These are phyloP conservation scores for Stagonosporopsis cucurbitacearum DNA, from an alignment of 2,329 filamentous ascomycete species.

Conservation along the genomic window DNA sequence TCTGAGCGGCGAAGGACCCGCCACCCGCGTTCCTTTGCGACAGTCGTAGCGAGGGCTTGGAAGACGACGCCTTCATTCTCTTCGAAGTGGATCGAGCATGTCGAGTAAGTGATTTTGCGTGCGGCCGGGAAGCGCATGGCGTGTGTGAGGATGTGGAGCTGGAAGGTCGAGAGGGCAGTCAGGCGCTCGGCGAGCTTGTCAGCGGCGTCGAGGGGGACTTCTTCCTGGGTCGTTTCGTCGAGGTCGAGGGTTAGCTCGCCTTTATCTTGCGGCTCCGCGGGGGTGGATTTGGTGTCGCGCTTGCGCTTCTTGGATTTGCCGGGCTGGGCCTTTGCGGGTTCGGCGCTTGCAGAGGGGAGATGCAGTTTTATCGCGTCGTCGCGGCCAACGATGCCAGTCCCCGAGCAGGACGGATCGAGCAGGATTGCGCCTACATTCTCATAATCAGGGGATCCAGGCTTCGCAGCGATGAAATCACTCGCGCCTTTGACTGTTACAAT, in stretches of 20 bases:
- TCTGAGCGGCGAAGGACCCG: constrained; percentile 72
- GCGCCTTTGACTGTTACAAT: constrained; percentile 73
- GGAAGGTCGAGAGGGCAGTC: constrained; percentile 77
- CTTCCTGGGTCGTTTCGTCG: constrained; percentile 47
- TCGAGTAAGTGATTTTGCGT: constrained; percentile 83
- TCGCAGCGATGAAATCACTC: constrained; percentile 81
- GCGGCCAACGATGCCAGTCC: constrained; percentile 89
- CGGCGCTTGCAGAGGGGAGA: constrained; percentile 52
- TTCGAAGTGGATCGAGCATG: constrained; percentile 83
- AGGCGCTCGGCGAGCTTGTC: constrained; percentile 62
- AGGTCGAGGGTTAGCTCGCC: constrained; percentile 29
- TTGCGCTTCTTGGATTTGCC: constrained; percentile 44
- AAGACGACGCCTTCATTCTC: constrained; percentile 90
- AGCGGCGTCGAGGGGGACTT: constrained; percentile 43
- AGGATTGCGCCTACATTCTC: constrained; percentile 78
- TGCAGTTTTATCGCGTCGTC: constrained; percentile 74
- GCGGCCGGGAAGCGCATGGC: constrained; percentile 77
- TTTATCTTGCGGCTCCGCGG: background rate
- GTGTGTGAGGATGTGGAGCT: constrained; percentile 80
- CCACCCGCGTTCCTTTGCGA: constrained; percentile 76
- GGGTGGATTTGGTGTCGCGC: constrained; percentile 22
- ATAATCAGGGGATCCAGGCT: constrained; percentile 69
- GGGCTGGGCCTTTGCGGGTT: background rate
- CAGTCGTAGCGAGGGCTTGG: constrained; percentile 69
- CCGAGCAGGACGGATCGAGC: constrained; percentile 93